These are phyloP conservation scores for Neonectria ditissima DNA, from an alignment of 2,329 filamentous ascomycete genomes.

Conservation along the genomic window DNA sequence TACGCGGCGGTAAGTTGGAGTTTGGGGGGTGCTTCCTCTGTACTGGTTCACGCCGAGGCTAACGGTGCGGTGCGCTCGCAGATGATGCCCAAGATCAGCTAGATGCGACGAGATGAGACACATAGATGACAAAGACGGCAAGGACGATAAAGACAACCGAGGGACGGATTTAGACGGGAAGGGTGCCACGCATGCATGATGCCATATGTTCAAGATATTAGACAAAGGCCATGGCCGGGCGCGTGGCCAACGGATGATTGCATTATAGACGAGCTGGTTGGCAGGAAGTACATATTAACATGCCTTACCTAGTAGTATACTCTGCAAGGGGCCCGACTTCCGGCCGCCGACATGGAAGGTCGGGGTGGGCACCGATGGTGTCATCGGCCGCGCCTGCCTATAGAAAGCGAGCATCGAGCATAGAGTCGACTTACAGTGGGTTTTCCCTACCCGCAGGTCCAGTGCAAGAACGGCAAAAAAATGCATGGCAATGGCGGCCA, in stretches of 20 bases:
- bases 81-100: constrained; percentile 49
- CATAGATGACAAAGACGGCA: not conserved
- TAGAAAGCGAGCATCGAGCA: constrained; percentile 16
- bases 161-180: constrained; percentile 15
- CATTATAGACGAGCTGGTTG: constrained; percentile 8
- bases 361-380: constrained; percentile 27
- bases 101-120: constrained; percentile 24
- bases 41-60: not conserved
- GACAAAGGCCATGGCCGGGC: not conserved
- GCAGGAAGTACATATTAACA: no score
- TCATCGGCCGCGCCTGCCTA: constrained; percentile 21
- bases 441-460: not conserved
- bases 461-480: constrained; percentile 1
- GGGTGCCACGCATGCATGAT: constrained; percentile 3
- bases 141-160: not conserved
- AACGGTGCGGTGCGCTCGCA: constrained; percentile 21
- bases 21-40: not conserved
- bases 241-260: not conserved
- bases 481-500: not conserved
- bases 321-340: constrained; percentile 40
- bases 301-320: no score
- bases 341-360: constrained; percentile 31
- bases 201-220: constrained; percentile 24
- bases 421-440: not conserved
- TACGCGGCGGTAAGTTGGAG: constrained; percentile 75